phyloP scores from a whole-genome alignment of 2,329 filamentous ascomycete genomes.

The Colletotrichum sp. region DNA sequence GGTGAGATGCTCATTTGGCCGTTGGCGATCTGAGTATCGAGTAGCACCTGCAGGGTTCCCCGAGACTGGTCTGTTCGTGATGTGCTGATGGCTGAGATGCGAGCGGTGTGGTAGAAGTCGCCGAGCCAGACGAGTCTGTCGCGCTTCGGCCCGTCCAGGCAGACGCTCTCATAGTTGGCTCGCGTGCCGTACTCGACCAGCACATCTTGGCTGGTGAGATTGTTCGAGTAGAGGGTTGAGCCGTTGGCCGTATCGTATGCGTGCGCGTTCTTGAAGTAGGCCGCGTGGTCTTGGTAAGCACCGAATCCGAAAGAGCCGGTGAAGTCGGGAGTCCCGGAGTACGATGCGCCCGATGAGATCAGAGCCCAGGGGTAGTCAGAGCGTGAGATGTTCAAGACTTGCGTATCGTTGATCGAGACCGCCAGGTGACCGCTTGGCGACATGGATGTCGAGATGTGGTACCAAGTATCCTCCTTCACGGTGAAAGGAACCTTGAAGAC shows the following conservation, averaged over 20 bases:
- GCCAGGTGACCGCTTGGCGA: conserved; percentile 27
- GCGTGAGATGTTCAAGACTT: conserved; percentile 21
- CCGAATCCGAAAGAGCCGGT: conserved; percentile 45
- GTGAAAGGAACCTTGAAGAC: conserved; percentile 29
- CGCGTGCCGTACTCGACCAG: conserved; percentile 42
- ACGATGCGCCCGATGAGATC: background rate
- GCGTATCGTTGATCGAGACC: conserved; percentile 30
- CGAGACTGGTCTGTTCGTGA: conserved; percentile 36
- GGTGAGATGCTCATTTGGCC: conserved; percentile 18
- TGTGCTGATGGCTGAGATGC: conserved; percentile 39
- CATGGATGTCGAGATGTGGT: conserved; percentile 38
- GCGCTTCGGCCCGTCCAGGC: conserved; percentile 60
- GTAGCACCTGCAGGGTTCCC: conserved; percentile 35
- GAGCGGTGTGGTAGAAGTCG: conserved; percentile 50
- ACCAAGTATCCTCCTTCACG: conserved; percentile 40
- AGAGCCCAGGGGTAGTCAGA: conserved; percentile 19
- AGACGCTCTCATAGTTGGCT: conserved; percentile 32
- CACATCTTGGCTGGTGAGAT: conserved; percentile 29
- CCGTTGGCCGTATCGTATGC: conserved; percentile 29
- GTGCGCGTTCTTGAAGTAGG: conserved; percentile 38
- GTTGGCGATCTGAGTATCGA: conserved; percentile 23
- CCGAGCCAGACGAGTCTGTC: conserved; percentile 67
- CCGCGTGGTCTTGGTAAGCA: conserved; percentile 41
- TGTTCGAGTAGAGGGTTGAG: conserved; percentile 34
- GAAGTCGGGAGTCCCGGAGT: background rate